Conservation (phyloP, 2,329 filamentous ascomycete genomes). For the Seiridium unicorne region DNA sequence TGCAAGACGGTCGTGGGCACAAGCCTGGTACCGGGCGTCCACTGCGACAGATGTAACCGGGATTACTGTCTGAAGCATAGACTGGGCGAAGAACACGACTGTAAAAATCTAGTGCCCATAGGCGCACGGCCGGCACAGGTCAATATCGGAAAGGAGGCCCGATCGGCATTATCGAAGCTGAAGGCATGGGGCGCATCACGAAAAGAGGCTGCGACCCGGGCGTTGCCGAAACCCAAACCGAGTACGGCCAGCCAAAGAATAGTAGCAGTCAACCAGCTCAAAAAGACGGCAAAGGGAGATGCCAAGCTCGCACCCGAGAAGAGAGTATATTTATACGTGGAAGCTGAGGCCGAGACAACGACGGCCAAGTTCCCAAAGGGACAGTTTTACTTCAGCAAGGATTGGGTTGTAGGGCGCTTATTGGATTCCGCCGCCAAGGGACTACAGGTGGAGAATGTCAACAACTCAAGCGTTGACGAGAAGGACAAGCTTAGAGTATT, state of each 20-base stretch:
- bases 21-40: conserved; percentile 63
- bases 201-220: conserved; percentile 57
- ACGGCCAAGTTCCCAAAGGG: conserved; percentile 80
- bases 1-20: conserved; percentile 75
- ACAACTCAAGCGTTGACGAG: conserved; percentile 74
- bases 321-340: conserved; percentile 85
- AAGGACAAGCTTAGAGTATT: conserved; percentile 83
- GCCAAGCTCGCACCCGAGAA: conserved; percentile 77
- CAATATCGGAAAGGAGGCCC: conserved; percentile 60
- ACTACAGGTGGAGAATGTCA: conserved; percentile 79
- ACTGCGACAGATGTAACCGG: conserved; percentile 70
- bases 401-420: conserved; percentile 87
- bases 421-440: conserved; percentile 75
- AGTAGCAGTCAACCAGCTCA: conserved; percentile 73
- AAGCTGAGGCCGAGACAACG: conserved; percentile 84
- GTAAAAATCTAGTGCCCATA: conserved; percentile 67
- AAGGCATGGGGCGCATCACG: conserved; percentile 79
- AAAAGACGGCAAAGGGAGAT: conserved; percentile 88
- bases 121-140: conserved; percentile 45
- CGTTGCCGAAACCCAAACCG: conserved; percentile 62
- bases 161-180: conserved; percentile 73
- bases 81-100: conserved; percentile 79
- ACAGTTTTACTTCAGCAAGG: conserved; percentile 75
- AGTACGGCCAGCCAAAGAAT: conserved; percentile 62
- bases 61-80: conserved; percentile 79